phyloP scores from a whole-genome alignment of 2,329 filamentous ascomycete species.

The Seiridium unicorne region DNA sequence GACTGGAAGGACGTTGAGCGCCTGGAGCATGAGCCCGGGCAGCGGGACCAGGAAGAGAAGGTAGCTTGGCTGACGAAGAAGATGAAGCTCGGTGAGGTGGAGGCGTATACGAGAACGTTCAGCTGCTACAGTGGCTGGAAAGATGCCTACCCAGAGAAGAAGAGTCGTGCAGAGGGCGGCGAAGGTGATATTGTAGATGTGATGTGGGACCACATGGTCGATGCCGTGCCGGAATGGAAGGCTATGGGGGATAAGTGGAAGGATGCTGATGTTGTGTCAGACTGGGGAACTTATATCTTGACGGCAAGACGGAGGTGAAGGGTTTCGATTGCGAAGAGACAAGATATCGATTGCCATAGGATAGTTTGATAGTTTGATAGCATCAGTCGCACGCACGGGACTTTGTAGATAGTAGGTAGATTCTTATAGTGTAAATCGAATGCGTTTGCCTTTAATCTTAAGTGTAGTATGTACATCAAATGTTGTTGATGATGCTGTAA shows the following conservation, averaged over 20 bases:
- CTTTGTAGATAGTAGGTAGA: too few relatives aligned
- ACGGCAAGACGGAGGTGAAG: conserved; percentile 47
- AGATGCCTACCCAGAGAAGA: conserved; percentile 49
- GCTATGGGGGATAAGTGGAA: conserved; percentile 46
- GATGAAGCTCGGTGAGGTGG: conserved; percentile 55
- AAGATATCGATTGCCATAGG: background rate
- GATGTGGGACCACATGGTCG: conserved; percentile 58
- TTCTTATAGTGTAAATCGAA: too few relatives aligned
- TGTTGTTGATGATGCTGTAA: too few relatives aligned
- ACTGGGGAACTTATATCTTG: conserved; percentile 61
- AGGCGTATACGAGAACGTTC: conserved; percentile 61
- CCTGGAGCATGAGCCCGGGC: conserved; percentile 56
- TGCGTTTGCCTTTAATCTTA: too few relatives aligned
- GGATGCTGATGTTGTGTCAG: conserved; percentile 52
- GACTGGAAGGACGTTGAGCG: conserved; percentile 53
- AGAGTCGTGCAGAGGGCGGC: conserved; percentile 51
- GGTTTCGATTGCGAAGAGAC: background rate
- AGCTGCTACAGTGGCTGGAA: conserved; percentile 59
- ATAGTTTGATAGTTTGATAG: too few relatives aligned
- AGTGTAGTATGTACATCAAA: too few relatives aligned
- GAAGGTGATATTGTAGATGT: conserved; percentile 61
- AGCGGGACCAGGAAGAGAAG: conserved; percentile 32
- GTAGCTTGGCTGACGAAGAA: conserved; percentile 50
- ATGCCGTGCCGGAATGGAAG: conserved; percentile 52
- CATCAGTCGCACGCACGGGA: too few relatives aligned